phyloP scores from a whole-genome alignment of 2,329 filamentous ascomycete species.

The Alternaria ventricosa region DNA sequence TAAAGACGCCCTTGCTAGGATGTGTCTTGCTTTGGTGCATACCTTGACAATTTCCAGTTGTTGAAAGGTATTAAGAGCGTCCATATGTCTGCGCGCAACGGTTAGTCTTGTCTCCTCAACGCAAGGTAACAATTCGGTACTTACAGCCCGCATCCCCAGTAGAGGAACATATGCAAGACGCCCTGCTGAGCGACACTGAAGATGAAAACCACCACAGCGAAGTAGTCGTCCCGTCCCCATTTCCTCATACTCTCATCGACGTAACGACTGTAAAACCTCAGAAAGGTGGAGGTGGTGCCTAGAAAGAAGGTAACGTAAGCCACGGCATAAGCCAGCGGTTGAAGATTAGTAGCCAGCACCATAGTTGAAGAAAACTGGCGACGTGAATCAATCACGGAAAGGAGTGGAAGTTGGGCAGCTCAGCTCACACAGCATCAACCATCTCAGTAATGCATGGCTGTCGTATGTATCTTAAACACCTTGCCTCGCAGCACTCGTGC shows the following conservation, averaged over 20 bases:
- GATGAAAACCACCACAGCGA: slow-evolving; percentile 18
- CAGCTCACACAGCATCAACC: slow-evolving; percentile 2
- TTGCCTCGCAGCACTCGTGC: neutral
- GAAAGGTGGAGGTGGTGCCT: slow-evolving; percentile 17
- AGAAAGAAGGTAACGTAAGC: slow-evolving; percentile 24
- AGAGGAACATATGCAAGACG: slow-evolving; percentile 30
- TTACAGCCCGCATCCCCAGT: slow-evolving; percentile 30
- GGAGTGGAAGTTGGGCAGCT: slow-evolving; percentile 3
- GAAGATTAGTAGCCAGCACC: slow-evolving; percentile 17
- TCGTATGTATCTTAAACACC: neutral
- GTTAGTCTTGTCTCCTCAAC: neutral
- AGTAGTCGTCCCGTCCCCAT: slow-evolving; percentile 27
- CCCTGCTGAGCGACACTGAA: slow-evolving; percentile 25
- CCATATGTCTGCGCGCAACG: neutral
- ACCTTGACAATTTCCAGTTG: slow-evolving; percentile 5
- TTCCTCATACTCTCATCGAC: slow-evolving; percentile 15
- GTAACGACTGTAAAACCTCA: slow-evolving; percentile 24
- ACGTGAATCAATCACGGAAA: slow-evolving; percentile 3
- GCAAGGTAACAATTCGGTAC: neutral
- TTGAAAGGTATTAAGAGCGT: neutral
- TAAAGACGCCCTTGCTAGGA: neutral
- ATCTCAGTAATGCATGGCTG: slow-evolving; percentile 1
- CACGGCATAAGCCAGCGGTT: slow-evolving; percentile 27
- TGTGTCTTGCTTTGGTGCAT: neutral
- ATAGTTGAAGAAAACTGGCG: slow-evolving; percentile 10